Evolutionary conservation across 2,329 filamentous ascomycete genomes (phyloP).

Genomic region (Diaporthe sp.): DNA sequence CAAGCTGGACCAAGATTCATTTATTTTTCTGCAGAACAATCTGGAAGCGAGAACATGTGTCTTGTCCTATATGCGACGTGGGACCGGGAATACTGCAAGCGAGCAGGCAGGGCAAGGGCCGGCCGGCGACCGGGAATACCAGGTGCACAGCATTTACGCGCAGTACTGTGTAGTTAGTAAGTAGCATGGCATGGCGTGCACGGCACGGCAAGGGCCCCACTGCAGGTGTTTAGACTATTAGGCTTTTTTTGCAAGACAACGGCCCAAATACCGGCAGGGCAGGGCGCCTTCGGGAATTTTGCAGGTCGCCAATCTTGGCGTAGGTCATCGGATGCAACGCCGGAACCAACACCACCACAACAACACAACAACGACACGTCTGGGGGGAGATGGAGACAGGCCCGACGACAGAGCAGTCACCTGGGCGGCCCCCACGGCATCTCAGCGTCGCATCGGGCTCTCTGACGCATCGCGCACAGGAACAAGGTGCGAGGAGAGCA

Average conservation of each 20-base stretch:
- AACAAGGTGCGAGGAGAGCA: neutral
- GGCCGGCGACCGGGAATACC: conserved; percentile 22
- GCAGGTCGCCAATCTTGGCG: conserved; percentile 32
- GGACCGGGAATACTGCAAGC: conserved; percentile 19
- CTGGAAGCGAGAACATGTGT: conserved; percentile 15
- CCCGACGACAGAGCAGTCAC: neutral
- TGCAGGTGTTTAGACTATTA: conserved; percentile 11
- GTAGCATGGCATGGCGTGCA: neutral
- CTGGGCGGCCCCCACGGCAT: conserved; percentile 9
- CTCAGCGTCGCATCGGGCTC: conserved; percentile 30
- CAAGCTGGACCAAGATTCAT: neutral
- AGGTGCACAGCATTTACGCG: neutral
- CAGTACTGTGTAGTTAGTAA: neutral
- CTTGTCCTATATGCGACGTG: conserved; percentile 9
- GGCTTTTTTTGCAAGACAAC: neutral
- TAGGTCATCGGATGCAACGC: conserved; percentile 32
- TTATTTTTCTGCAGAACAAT: neutral
- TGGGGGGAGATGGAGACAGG: neutral
- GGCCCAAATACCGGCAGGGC: conserved; percentile 33
- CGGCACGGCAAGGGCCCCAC: conserved; percentile 13
- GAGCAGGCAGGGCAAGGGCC: neutral
- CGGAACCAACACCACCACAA: conserved; percentile 12
- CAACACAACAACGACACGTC: conserved; percentile 15
- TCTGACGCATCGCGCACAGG: conserved; percentile 25
- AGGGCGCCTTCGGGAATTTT: conserved; percentile 16